phyloP scores from a whole-genome alignment of 495 filamentous ascomycete species.

The Penicillium tannophilum region DNA sequence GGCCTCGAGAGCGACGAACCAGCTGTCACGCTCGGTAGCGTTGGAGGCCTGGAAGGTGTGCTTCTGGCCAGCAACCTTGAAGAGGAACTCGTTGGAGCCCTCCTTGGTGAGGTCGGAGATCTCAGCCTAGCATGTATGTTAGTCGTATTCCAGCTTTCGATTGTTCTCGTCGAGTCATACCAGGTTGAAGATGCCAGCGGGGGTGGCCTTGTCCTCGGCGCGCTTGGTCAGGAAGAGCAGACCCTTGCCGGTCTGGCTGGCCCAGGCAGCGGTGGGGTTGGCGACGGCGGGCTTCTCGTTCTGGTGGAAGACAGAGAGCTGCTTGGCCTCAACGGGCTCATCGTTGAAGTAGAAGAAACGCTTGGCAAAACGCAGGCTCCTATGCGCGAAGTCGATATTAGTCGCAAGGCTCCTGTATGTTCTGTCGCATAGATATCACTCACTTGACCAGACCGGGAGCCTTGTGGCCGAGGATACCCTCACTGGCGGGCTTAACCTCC shows the following conservation, averaged over 20 bases:
- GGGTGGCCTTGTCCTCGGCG: constrained; percentile 74
- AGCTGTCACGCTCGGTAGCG: constrained; percentile 82
- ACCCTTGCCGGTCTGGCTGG: constrained; percentile 91
- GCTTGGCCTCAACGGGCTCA: constrained; percentile 74
- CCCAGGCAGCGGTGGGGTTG: constrained; percentile 83
- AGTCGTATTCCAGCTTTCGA: constrained; percentile 1
- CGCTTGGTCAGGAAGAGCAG: constrained; percentile 91
- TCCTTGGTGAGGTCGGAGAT: constrained; percentile 75
- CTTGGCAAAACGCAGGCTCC: constrained; percentile 68
- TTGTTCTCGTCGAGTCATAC: constrained; percentile 50
- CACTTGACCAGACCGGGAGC: constrained; percentile 90
- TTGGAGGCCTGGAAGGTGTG: constrained; percentile 81
- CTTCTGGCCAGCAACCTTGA: constrained; percentile 84
- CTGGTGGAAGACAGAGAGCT: constrained; percentile 73
- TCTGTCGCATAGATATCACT: constrained; percentile 35
- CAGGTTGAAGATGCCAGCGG: constrained; percentile 80
- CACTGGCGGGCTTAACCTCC: constrained; percentile 54
- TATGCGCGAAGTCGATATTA: constrained; percentile 33
- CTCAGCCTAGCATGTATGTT: constrained; percentile 63
- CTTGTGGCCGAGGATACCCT: constrained; percentile 85
- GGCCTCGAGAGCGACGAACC: constrained; percentile 75
- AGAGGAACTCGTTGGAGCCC: constrained; percentile 75
- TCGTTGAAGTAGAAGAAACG: constrained; percentile 93
- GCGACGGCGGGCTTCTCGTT: constrained; percentile 80
- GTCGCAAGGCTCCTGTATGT: neutral